phyloP scores from a whole-genome alignment of 2,329 filamentous ascomycete species.

The Fusarium proliferatum region DNA sequence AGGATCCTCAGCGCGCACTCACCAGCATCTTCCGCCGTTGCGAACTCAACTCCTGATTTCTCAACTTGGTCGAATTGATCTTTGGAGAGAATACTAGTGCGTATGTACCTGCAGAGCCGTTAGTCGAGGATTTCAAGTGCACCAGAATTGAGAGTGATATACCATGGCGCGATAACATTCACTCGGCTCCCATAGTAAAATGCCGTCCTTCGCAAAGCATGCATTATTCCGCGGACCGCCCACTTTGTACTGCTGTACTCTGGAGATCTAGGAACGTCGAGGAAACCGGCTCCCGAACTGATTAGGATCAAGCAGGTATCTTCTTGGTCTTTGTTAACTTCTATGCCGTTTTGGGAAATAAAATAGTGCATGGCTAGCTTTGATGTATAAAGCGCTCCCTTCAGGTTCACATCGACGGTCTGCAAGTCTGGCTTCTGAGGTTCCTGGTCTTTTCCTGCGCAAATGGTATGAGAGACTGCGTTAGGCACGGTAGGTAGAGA shows the following conservation, averaged over 20 bases:
- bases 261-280: not conserved
- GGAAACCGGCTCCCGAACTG: not conserved
- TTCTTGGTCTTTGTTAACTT: not conserved
- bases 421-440: not conserved
- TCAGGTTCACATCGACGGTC: not conserved
- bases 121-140: fast-evolving
- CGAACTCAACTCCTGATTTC: not conserved
- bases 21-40: not conserved
- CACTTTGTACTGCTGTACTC: conserved; percentile 18
- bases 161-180: conserved; percentile 2
- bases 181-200: conserved; percentile 2
- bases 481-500: fast-evolving
- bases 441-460: not conserved
- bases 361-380: conserved; percentile 16
- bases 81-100: not conserved
- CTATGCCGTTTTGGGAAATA: not conserved
- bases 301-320: not conserved
- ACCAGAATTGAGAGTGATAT: fast-evolving
- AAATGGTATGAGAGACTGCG: not conserved
- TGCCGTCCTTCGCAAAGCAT: not conserved
- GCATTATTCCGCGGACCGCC: conserved; percentile 15
- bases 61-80: conserved; percentile 3
- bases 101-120: not conserved
- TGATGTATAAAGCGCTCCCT: not conserved
- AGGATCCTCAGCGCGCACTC: conserved; percentile 1